Evolutionary conservation across 2,329 filamentous ascomycete genomes (phyloP).

Genomic region (Alternaria gansuensis): DNA sequence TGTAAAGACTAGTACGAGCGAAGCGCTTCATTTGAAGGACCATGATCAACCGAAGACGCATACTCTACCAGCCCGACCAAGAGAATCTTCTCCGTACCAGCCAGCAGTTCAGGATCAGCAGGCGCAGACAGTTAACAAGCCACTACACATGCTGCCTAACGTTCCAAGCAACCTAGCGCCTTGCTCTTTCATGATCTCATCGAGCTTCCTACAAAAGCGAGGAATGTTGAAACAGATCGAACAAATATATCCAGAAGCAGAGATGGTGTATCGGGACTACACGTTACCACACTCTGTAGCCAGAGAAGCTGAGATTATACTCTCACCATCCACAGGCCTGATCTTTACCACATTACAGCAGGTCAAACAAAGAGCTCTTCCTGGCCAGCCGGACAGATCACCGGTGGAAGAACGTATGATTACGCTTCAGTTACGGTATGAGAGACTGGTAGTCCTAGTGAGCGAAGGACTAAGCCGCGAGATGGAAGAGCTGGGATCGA

Average conservation of each 20-base stretch:
- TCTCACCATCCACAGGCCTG: conserved; percentile 74
- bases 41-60: background rate
- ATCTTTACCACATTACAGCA: conserved; percentile 76
- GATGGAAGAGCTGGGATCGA: conserved; percentile 33
- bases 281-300: conserved; percentile 36
- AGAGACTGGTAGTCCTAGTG: conserved; percentile 72
- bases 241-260: conserved; percentile 58
- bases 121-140: background rate
- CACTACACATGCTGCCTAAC: conserved; percentile 36
- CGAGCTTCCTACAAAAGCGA: conserved; percentile 58
- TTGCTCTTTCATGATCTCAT: conserved; percentile 63
- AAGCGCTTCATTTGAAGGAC: background rate
- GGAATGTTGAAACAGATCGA: conserved; percentile 62
- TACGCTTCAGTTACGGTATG: conserved; percentile 67
- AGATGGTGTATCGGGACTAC: conserved; percentile 70
- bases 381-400: conserved; percentile 60
- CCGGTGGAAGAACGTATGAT: conserved; percentile 64
- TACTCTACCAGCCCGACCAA: background rate
- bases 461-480: conserved; percentile 55
- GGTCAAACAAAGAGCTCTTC: conserved; percentile 74
- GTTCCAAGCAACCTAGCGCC: conserved; percentile 32
- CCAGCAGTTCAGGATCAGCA: background rate
- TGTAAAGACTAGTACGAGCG: background rate
- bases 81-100: background rate
- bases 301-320: conserved; percentile 74